Evolutionary conservation across 2,329 filamentous ascomycete species (phyloP), one percentile per base, ranked within the genome.

Genomic region (Mycosphaerella sp.): DNA sequence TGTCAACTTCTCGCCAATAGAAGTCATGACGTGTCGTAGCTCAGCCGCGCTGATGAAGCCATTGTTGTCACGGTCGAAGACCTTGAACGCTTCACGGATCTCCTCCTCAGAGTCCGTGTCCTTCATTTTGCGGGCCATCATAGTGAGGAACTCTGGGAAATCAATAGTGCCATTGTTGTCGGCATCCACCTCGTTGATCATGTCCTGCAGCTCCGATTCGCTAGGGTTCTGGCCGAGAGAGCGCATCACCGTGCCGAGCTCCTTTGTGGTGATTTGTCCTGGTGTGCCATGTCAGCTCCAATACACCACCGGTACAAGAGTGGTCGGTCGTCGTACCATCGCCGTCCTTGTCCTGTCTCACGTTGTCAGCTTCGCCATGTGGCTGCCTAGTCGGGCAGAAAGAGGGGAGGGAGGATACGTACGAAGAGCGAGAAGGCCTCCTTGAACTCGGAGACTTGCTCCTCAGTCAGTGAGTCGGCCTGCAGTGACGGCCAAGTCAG

Each of bases 361-460:
- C 26, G 43, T 51, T 32, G 59, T 64, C 54, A 66, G 63, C 60
- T 52, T 61, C 45, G 53, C 48, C 36, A 46, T 23, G 45, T 43
- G 46, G 48, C 21, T 41, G 48, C 39, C 43, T 55, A 48, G 23
- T 21, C 50, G 45, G 38, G 31, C 17, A 48, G 46, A 48, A 26
- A 50, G 41, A 38, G 34, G 54, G 48, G 46, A 47, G 31, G 46
- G 42, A 39, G 32, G 53, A 39, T 52, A 85, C 93, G 86, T 86
- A 98, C 93, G 77, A 98, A 98, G 65, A 98, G 89, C 74, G 93
- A 98, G 80, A 98, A 98, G 53, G 93, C 93, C 80, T 98, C 93
- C 87, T 97, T 98, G 82, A 97, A 98, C 80, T 98, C 93, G 73
- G 93, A 97, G 74, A 98, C 93, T 83, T 98, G 93, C 80, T 98